phyloP scores from a whole-genome alignment of 164 flowering plant species.

The Chimonanthus salicifolius region DNA sequence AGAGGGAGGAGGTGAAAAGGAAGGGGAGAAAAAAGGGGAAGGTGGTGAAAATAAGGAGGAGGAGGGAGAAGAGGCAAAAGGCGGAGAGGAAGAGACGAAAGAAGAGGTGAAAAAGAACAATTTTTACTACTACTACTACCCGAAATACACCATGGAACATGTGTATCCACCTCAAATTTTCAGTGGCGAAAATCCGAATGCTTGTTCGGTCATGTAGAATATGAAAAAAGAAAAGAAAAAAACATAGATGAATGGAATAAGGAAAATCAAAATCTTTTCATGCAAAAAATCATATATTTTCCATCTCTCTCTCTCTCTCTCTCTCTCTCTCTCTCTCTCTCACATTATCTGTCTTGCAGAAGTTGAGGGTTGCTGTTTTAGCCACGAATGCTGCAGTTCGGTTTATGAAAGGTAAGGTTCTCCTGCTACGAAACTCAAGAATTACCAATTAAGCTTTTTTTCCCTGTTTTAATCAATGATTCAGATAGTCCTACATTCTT shows the following conservation, averaged over 20 bases:
- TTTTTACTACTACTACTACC: not conserved
- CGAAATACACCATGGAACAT: slow-evolving; percentile 10
- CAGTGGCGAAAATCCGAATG: slow-evolving; percentile 21
- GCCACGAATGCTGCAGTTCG: no score
- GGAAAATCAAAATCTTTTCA: not conserved
- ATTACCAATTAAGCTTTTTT: no score
- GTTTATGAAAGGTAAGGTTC: no score
- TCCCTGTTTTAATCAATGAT: no score
- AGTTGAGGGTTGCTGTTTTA: no score
- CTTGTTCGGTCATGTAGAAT: slow-evolving; percentile 17
- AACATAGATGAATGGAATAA: not conserved
- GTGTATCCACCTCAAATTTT: slow-evolving; percentile 17
- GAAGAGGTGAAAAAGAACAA: slow-evolving; percentile 11
- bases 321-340: no score
- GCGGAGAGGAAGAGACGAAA: slow-evolving; percentile 1
- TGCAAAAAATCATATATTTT: not conserved
- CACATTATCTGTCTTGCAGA: no score
- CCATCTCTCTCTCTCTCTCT: not conserved
- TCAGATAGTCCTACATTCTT: no score
- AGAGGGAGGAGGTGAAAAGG: slow-evolving; percentile 17
- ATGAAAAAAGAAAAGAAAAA: not conserved
- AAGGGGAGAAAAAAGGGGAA: slow-evolving; percentile 8
- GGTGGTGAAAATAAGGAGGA: slow-evolving; percentile 18
- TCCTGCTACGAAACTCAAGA: no score
- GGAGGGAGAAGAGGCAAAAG: slow-evolving; percentile 1